Conservation (phyloP, 2,329 filamentous ascomycete species). For the Arthrobotrys iridis region DNA sequence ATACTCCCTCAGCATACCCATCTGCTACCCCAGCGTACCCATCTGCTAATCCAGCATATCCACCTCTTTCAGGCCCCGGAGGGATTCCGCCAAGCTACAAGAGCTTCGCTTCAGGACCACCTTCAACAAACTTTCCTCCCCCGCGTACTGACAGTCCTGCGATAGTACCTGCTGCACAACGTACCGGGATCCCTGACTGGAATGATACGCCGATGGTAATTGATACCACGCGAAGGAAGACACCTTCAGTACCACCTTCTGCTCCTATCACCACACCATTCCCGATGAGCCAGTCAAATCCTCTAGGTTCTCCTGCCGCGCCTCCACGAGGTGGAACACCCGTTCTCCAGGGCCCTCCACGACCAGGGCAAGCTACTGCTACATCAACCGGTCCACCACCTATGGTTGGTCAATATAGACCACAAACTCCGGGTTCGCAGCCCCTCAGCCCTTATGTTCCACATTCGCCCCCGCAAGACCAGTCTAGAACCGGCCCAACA, state of each 20-base stretch:
- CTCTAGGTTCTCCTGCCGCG: constrained; percentile 83
- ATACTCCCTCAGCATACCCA: too few species aligned
- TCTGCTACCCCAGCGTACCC: constrained; percentile 59
- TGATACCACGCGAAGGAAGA: constrained; percentile 77
- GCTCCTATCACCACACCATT: constrained; percentile 80
- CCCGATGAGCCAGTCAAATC: constrained; percentile 72
- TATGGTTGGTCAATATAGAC: constrained; percentile 59
- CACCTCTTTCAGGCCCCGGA: too few species aligned
- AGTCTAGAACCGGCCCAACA: constrained; percentile 59
- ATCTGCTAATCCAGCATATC: constrained; percentile 58
- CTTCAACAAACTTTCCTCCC: constrained; percentile 67
- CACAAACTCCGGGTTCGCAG: constrained; percentile 72
- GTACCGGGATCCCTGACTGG: constrained; percentile 77
- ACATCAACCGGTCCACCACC: background rate
- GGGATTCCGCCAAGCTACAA: constrained; percentile 48
- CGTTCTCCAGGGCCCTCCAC: constrained; percentile 66
- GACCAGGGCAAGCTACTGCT: constrained; percentile 57
- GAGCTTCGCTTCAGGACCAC: constrained; percentile 17
- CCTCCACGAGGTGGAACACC: constrained; percentile 73
- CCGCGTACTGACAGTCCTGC: constrained; percentile 74
- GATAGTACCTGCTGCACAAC: constrained; percentile 74
- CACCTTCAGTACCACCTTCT: constrained; percentile 73
- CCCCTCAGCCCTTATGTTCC: constrained; percentile 63
- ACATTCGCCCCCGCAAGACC: constrained; percentile 65
- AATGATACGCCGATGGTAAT: constrained; percentile 92